Evolutionary conservation across 305 asterid species (phyloP), one percentile per base, ranked within the genome.

Genomic region (Coffea humblotiana): DNA sequence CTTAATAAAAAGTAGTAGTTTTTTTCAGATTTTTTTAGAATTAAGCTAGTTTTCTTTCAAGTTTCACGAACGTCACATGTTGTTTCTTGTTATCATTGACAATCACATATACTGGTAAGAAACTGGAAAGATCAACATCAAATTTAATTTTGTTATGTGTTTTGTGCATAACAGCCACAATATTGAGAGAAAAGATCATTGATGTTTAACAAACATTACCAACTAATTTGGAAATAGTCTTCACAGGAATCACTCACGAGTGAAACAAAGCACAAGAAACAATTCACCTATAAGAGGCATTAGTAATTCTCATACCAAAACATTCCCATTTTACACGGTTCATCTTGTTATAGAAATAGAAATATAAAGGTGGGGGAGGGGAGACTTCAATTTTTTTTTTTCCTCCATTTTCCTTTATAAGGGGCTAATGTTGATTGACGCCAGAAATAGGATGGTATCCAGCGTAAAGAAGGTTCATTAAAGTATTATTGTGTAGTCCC

Each of bases 401-500:
- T n/a, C 4, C 35, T 72, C 45, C 29, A 49, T 51, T 60, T 72
- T 72, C 10, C 19, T 49, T 72, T 14, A 19, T 25, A 51, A 48
- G 43, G 29, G 35, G 71, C 32, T 66, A 35, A 23, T 49, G 43
- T 67, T 67, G 37, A 14, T 49, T 54, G 47, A 49, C 47, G 12
- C 48, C 23, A 72, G 47, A 49, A 49, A 72, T 40, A 40, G 4
- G 43, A 72, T n/a, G n/a, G 35, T 61, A 72, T 29, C 45, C 1
- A 72, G 27, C 7, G 35, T 23, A 29, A 25, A 77, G 80, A 29
- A 23, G 61, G 45, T 25, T 49, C 76, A 72, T 12, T 23, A 64
- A 76, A 64, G 72, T 47, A 76, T 19, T 63, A 47, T 25, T 69
- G 71, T 58, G 63, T 45, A 58, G 23, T 78, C 71, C 77, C 68